phyloP scores from a whole-genome alignment of 805 yeast genomes.

The Huiozyma sinensis region DNA sequence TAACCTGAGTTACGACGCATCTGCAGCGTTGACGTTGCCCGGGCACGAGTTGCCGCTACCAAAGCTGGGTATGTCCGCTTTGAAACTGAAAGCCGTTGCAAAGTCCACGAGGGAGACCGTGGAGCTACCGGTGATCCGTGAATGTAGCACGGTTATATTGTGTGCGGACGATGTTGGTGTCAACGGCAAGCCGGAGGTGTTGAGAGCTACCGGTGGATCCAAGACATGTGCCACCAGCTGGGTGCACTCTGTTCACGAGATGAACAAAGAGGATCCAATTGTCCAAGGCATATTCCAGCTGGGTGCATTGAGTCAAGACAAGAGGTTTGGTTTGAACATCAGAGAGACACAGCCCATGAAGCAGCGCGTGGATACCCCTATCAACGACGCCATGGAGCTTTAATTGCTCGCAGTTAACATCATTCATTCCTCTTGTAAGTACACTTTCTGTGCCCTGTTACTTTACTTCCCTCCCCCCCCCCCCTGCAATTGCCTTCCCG shows the following conservation, averaged over 20 bases:
- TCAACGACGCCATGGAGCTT: conserved; percentile 10
- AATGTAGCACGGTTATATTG: conserved; percentile 63
- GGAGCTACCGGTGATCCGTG: conserved; percentile 59
- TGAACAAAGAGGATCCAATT: conserved; percentile 36
- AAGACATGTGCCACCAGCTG: conserved; percentile 65
- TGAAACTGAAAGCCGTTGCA: conserved; percentile 53
- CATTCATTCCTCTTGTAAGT: neutral
- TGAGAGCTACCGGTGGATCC: conserved; percentile 75
- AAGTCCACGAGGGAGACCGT: conserved; percentile 37
- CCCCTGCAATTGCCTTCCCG: too few species aligned
- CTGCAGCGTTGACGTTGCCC: conserved; percentile 43
- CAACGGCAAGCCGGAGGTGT: conserved; percentile 41
- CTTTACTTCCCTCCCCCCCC: too few species aligned
- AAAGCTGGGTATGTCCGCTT: conserved; percentile 56
- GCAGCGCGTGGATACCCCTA: conserved; percentile 5
- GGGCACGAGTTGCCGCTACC: conserved; percentile 73
- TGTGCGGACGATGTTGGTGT: conserved; percentile 33
- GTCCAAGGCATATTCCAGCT: conserved; percentile 42
- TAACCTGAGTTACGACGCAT: conserved; percentile 53
- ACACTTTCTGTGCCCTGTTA: too few species aligned
- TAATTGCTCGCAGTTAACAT: neutral
- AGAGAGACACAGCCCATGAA: conserved; percentile 55
- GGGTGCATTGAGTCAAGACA: conserved; percentile 51
- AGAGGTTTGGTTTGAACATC: conserved; percentile 56
- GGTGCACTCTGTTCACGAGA: conserved; percentile 71